phyloP scores from a whole-genome alignment of 495 filamentous ascomycete species.

The Pyrenula massariospora region DNA sequence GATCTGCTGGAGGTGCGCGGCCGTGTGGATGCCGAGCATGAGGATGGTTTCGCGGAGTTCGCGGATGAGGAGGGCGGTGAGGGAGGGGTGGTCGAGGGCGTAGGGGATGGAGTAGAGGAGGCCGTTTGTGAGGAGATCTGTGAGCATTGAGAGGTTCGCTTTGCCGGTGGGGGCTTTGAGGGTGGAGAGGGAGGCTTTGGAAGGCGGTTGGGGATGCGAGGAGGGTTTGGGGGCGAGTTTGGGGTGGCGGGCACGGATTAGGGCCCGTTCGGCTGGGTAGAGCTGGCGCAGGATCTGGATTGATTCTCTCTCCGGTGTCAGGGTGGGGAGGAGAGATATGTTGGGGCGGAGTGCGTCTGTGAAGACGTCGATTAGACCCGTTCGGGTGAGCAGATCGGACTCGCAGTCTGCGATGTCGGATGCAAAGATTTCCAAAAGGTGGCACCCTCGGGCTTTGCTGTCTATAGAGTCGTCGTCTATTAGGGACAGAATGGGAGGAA shows the following conservation, averaged over 20 bases:
- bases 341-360: constrained; percentile 65
- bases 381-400: constrained; percentile 47
- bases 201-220: neutral
- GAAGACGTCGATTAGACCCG: constrained; percentile 70
- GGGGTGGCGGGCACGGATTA: constrained; percentile 35
- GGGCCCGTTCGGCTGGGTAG: constrained; percentile 52
- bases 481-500: constrained; percentile 73
- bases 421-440: constrained; percentile 49
- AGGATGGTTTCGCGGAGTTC: constrained; percentile 40
- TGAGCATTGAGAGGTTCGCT: constrained; percentile 32
- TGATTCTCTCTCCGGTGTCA: constrained; percentile 65
- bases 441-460: constrained; percentile 49
- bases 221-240: constrained; percentile 5
- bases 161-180: constrained; percentile 22
- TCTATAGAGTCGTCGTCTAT: constrained; percentile 54
- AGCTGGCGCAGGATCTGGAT: constrained; percentile 51
- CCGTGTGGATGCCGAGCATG: constrained; percentile 54
- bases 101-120: constrained; percentile 38
- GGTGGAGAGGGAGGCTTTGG: constrained; percentile 4
- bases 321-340: constrained; percentile 60
- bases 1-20: constrained; percentile 65
- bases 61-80: constrained; percentile 43
- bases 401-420: constrained; percentile 35
- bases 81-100: constrained; percentile 14
- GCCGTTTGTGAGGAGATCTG: constrained; percentile 28